Percentiles rank a stretch among this genome's conserved stretches.
Evolutionary conservation across 192 early-diverging fungal genomes (phyloP).

Genomic region (Thoreauomyces humboldtii): DNA sequence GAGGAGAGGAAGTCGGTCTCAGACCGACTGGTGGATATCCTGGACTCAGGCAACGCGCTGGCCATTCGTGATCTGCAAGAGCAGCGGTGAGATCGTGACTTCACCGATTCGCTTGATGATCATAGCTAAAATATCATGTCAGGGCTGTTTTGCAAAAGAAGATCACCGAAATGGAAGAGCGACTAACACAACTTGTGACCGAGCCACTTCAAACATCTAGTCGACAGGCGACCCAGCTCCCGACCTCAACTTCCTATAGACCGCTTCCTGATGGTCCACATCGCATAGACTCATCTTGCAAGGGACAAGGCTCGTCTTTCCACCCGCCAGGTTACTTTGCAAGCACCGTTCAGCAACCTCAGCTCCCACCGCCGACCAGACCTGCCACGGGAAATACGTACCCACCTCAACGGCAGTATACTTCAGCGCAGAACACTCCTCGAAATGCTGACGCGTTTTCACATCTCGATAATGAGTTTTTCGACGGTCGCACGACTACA

Average conservation of each 20-base stretch:
- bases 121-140: background rate
- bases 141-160: background rate
- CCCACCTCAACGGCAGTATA: no score
- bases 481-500: no score
- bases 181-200: no score
- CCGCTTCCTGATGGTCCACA: background rate
- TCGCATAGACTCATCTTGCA: background rate
- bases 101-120: background rate
- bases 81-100: background rate
- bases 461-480: no score
- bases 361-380: background rate
- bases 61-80: background rate
- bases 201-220: no score
- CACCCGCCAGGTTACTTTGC: background rate
- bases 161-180: background rate
- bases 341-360: background rate
- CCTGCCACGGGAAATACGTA: no score
- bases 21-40: conserved; percentile 13
- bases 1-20: conserved; percentile 18
- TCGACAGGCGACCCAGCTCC: background rate
- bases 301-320: background rate
- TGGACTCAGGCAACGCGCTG: background rate
- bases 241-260: background rate
- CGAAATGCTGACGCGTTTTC: no score
- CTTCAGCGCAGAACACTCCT: no score